A percentile compares a stretch with the other conserved stretches of the same genome.
Conservation (phyloP, 2,329 filamentous ascomycete genomes). For the Cladosporium sp. region DNA sequence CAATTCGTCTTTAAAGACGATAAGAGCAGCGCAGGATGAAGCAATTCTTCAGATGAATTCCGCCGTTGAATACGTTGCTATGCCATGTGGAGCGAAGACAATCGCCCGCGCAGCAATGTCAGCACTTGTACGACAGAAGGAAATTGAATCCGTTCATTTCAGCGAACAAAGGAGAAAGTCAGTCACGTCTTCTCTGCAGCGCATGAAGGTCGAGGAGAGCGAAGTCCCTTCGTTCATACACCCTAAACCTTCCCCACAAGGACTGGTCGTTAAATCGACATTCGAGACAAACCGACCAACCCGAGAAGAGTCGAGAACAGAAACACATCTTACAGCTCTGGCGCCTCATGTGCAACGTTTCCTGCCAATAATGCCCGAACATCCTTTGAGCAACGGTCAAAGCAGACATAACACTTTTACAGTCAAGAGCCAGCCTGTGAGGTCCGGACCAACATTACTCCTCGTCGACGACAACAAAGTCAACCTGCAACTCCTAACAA, state of each 20-base stretch:
- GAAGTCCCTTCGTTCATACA: not conserved
- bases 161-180: not conserved
- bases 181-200: not conserved
- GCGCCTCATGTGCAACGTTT: not conserved
- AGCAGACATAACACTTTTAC: not conserved
- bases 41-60: not conserved
- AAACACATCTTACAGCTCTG: not conserved
- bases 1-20: not conserved
- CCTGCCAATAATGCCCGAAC: not conserved
- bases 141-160: not conserved
- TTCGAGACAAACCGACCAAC: not conserved
- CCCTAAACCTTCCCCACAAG: not conserved
- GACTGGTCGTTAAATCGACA: not conserved
- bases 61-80: not conserved
- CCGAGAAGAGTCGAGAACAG: too few species aligned
- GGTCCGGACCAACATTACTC: constrained; percentile 16
- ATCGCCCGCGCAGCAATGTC: not conserved
- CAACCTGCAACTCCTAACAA: constrained; percentile 31
- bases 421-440: not conserved
- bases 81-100: not conserved
- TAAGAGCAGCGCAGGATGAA: not conserved
- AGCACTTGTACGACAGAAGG: not conserved
- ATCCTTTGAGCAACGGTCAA: not conserved
- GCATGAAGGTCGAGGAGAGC: not conserved
- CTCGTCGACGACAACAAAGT: constrained; percentile 34